These are phyloP conservation scores for Megacollybia platyphylla DNA, from an alignment of 1,284 basidiomycete species.

Conservation along the genomic window DNA sequence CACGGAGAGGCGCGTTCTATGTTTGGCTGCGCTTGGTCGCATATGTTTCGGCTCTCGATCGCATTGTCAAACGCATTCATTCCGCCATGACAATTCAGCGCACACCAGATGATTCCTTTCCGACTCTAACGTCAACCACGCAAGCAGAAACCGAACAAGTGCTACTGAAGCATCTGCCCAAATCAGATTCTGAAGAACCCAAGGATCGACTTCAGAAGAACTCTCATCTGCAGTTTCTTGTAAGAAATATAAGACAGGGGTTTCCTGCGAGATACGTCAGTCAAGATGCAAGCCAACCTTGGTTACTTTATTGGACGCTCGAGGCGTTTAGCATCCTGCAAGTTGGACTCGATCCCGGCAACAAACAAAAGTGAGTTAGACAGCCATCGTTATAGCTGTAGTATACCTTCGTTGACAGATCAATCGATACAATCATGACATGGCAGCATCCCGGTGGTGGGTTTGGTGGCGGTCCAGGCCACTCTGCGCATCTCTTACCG, in stretches of 20 bases:
- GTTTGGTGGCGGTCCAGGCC: slow-evolving; percentile 86
- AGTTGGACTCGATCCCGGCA: slow-evolving; percentile 62
- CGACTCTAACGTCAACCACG: slow-evolving; percentile 47
- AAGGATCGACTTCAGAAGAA: slow-evolving; percentile 34
- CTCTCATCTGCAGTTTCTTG: slow-evolving; percentile 56
- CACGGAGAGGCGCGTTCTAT: background rate
- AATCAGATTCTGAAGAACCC: slow-evolving; percentile 11
- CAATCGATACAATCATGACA: slow-evolving; percentile 66
- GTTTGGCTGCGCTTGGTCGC: too few species aligned
- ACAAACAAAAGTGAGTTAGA: slow-evolving; percentile 53
- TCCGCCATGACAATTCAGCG: background rate
- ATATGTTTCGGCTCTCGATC: background rate
- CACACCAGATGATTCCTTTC: slow-evolving; percentile 42
- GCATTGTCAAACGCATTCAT: background rate
- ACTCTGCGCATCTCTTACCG: slow-evolving; percentile 79
- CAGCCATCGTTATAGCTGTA: background rate
- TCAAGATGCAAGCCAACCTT: slow-evolving; percentile 86
- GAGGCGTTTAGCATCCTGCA: slow-evolving; percentile 74
- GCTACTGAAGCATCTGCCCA: slow-evolving; percentile 34
- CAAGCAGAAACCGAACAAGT: slow-evolving; percentile 61
- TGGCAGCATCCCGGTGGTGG: slow-evolving; percentile 80
- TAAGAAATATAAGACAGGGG: slow-evolving; percentile 59
- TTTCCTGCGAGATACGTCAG: slow-evolving; percentile 67
- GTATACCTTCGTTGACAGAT: slow-evolving; percentile 22
- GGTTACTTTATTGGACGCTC: slow-evolving; percentile 86